These are phyloP conservation scores for Colletotrichum noveboracense DNA, from an alignment of 2,329 filamentous ascomycete genomes.

Conservation along the genomic window DNA sequence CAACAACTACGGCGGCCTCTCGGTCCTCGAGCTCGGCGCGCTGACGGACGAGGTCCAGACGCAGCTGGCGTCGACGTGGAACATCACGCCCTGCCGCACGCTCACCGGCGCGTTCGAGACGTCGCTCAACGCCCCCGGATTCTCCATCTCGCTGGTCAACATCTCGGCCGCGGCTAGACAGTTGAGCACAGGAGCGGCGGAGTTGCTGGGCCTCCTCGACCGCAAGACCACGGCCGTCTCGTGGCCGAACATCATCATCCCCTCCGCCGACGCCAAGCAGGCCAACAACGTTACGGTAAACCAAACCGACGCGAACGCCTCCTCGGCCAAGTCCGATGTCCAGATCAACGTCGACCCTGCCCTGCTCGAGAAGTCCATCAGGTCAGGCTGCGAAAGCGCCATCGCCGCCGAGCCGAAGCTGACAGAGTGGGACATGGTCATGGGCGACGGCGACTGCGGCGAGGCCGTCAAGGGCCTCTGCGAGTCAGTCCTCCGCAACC, in stretches of 20 bases:
- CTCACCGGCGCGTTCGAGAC: slow-evolving; percentile 56
- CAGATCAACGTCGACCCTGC: slow-evolving; percentile 28
- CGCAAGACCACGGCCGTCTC: slow-evolving; percentile 54
- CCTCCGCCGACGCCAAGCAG: neutral
- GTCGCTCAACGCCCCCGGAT: slow-evolving; percentile 59
- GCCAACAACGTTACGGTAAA: neutral
- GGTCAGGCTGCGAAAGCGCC: slow-evolving; percentile 34
- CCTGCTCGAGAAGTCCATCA: slow-evolving; percentile 29
- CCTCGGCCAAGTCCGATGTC: neutral
- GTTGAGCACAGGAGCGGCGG: slow-evolving; percentile 27
- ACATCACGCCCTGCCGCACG: slow-evolving; percentile 50
- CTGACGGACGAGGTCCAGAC: slow-evolving; percentile 56
- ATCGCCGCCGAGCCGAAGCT: slow-evolving; percentile 37
- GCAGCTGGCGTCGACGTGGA: slow-evolving; percentile 52
- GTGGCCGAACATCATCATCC: slow-evolving; percentile 45
- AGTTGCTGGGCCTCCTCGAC: slow-evolving; percentile 53
- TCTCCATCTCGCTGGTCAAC: slow-evolving; percentile 60
- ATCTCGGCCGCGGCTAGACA: slow-evolving; percentile 40
- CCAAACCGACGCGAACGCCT: neutral
- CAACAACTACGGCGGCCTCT: slow-evolving; percentile 64
- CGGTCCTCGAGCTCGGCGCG: slow-evolving; percentile 58
- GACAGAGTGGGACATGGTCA: slow-evolving; percentile 38
- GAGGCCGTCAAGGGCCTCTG: slow-evolving; percentile 34
- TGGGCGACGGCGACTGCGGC: slow-evolving; percentile 36
- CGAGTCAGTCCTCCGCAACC: slow-evolving; percentile 30